These are phyloP conservation scores for Fusarium papillatum DNA, from an alignment of 2,329 filamentous ascomycete species.

Conservation along the genomic window DNA sequence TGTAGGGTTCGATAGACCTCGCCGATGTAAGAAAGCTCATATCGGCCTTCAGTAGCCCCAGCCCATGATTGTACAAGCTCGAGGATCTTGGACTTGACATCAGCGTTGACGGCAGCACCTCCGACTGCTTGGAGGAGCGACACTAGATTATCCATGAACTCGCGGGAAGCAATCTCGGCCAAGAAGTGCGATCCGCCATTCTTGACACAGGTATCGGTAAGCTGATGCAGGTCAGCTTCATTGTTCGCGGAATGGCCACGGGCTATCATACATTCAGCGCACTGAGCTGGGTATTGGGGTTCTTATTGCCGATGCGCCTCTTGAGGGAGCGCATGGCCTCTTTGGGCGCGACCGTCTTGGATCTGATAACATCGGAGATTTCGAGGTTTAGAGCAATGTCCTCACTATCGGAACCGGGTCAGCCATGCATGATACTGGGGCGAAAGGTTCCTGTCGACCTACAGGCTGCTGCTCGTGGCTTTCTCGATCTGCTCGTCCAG, in stretches of 20 bases:
- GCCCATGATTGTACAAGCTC: slow-evolving; percentile 97
- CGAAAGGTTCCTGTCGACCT: slow-evolving; percentile 44
- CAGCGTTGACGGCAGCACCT: slow-evolving; percentile 80
- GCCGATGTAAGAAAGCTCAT: slow-evolving; percentile 87
- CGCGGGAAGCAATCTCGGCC: slow-evolving; percentile 92
- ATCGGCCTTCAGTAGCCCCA: slow-evolving; percentile 86
- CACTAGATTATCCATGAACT: slow-evolving; percentile 98
- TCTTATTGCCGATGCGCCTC: slow-evolving; percentile 94
- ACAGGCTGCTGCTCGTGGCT: slow-evolving; percentile 95
- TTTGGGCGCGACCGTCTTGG: slow-evolving; percentile 96
- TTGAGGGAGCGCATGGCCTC: slow-evolving; percentile 99
- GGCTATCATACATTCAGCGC: slow-evolving; percentile 80
- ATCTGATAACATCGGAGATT: slow-evolving; percentile 97
- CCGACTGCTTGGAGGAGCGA: slow-evolving; percentile 90
- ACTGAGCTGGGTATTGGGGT: slow-evolving; percentile 95
- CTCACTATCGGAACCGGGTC: slow-evolving; percentile 69
- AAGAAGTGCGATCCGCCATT: slow-evolving; percentile 98
- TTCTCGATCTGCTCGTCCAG: slow-evolving; percentile 98
- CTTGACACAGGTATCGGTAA: slow-evolving; percentile 98
- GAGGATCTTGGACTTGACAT: slow-evolving; percentile 91
- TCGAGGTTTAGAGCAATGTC: slow-evolving; percentile 98
- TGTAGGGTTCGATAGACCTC: slow-evolving; percentile 89
- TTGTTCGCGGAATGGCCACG: neutral
- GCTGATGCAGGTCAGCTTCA: slow-evolving; percentile 58
- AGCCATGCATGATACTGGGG: slow-evolving; percentile 21